Conservation (phyloP, 805 yeast species). For the Tetrapisispora phaffii region DNA sequence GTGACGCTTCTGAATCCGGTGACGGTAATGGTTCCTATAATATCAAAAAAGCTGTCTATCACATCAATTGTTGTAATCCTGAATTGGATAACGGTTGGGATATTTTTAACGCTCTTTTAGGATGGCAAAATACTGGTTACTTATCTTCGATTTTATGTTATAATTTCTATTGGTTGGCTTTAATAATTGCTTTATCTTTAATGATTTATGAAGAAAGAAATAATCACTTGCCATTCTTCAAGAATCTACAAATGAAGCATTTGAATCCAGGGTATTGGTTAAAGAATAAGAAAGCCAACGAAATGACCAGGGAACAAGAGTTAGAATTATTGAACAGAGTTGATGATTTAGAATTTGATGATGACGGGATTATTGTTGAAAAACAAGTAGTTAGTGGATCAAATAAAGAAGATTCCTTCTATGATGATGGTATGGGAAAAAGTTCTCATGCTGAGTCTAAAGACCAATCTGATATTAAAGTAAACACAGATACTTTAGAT, state of each 20-base stretch:
- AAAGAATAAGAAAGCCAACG: constrained; percentile 56
- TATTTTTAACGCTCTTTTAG: constrained; percentile 84
- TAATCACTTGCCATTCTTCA: constrained; percentile 70
- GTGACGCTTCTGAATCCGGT: constrained; percentile 91
- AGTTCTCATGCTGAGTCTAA: neutral
- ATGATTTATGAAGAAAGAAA: constrained; percentile 76
- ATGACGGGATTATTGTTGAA: constrained; percentile 26
- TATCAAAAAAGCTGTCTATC: constrained; percentile 75
- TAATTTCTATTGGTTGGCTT: constrained; percentile 75
- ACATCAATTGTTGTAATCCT: constrained; percentile 95
- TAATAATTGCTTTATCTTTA: constrained; percentile 44
- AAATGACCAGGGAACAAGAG: constrained; percentile 43
- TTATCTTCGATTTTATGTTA: constrained; percentile 84
- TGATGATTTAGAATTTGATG: constrained; percentile 30
- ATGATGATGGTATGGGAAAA: neutral
- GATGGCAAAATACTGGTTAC: constrained; percentile 97
- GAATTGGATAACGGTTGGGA: constrained; percentile 92
- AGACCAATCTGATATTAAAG: neutral
- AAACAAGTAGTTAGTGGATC: neutral
- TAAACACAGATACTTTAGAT: neutral
- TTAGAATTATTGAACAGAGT: constrained; percentile 41
- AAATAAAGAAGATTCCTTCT: neutral
- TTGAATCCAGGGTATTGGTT: constrained; percentile 67
- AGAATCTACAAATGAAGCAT: constrained; percentile 37
- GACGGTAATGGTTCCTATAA: constrained; percentile 93